phyloP scores from a whole-genome alignment of 1,284 basidiomycete species.

The Rhodotorula sp. region DNA sequence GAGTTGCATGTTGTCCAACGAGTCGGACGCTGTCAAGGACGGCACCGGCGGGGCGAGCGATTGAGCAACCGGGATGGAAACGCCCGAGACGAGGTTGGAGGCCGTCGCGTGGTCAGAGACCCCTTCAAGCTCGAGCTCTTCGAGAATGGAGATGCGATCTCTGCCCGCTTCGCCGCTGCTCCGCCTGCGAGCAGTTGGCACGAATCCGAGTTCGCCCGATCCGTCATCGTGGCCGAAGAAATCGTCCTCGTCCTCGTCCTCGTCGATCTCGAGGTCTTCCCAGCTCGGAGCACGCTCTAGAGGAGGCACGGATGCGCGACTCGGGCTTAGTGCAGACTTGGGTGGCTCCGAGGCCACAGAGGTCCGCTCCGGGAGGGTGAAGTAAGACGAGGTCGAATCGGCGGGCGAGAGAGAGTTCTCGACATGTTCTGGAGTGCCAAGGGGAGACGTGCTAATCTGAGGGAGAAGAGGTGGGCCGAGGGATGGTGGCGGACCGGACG shows the following conservation, averaged over 20 bases:
- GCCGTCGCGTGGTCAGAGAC: not conserved
- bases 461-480: not conserved
- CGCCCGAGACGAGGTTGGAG: not conserved
- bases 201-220: not conserved
- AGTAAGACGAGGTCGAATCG: constrained; percentile 5
- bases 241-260: constrained; percentile 14
- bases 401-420: constrained; percentile 12
- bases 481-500: not conserved
- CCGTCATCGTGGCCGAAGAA: constrained; percentile 13
- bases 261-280: constrained; percentile 5
- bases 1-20: constrained; percentile 25
- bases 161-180: constrained; percentile 1
- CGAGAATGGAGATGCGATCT: constrained; percentile 1
- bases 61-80: not conserved
- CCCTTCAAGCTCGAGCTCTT: constrained; percentile 7
- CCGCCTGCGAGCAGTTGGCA: not conserved
- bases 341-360: not conserved
- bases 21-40: not conserved
- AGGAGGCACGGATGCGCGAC: not conserved
- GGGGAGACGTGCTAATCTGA: not conserved
- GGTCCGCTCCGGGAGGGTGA: constrained; percentile 10
- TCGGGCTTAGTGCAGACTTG: not conserved
- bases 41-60: not conserved
- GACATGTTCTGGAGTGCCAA: constrained; percentile 19
- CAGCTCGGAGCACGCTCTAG: constrained; percentile 7